Conservation (phyloP, 108 stramenopile genomes). For the Cylindrotheca fusiformis region DNA sequence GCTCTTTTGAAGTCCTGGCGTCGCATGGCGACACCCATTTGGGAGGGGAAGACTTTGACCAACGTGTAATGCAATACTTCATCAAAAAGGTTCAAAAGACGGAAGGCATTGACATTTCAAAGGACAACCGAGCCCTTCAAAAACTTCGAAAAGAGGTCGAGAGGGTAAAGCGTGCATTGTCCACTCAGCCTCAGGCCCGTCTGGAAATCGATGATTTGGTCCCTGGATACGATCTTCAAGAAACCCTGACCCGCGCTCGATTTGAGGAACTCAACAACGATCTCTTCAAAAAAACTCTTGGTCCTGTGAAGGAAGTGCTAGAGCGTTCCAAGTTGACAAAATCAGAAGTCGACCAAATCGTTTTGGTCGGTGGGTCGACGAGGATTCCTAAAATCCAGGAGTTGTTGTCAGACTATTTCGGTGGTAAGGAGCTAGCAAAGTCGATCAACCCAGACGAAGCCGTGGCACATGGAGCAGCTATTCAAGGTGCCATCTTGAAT, state of each 20-base stretch:
- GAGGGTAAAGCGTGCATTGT: constrained; percentile 88
- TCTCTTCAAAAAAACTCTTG: constrained; percentile 96
- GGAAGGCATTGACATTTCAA: constrained; percentile 54
- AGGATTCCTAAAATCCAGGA: constrained; percentile 95
- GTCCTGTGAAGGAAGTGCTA: constrained; percentile 88
- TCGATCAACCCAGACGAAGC: constrained; percentile 98
- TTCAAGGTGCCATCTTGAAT: constrained; percentile 87
- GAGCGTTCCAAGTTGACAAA: constrained; percentile 87
- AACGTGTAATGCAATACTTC: constrained; percentile 89
- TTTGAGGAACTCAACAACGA: constrained; percentile 97
- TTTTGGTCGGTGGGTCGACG: constrained; percentile 95
- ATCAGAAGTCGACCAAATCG: constrained; percentile 93
- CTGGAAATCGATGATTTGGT: constrained; percentile 86
- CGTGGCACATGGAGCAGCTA: constrained; percentile 96
- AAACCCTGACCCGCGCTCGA: constrained; percentile 93
- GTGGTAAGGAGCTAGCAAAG: constrained; percentile 90
- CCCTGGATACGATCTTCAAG: constrained; percentile 80
- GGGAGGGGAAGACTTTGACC: constrained; percentile 92
- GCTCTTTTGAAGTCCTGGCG: constrained; percentile 88
- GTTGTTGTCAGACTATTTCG: constrained; percentile 92
- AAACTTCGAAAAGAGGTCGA: constrained; percentile 89
- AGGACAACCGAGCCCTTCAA: constrained; percentile 74
- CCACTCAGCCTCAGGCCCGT: constrained; percentile 70
- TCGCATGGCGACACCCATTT: constrained; percentile 91
- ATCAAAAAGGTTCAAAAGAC: constrained; percentile 65